Conservation (phyloP, 768 basidiomycete genomes). For the Trametes cinnabarina region DNA sequence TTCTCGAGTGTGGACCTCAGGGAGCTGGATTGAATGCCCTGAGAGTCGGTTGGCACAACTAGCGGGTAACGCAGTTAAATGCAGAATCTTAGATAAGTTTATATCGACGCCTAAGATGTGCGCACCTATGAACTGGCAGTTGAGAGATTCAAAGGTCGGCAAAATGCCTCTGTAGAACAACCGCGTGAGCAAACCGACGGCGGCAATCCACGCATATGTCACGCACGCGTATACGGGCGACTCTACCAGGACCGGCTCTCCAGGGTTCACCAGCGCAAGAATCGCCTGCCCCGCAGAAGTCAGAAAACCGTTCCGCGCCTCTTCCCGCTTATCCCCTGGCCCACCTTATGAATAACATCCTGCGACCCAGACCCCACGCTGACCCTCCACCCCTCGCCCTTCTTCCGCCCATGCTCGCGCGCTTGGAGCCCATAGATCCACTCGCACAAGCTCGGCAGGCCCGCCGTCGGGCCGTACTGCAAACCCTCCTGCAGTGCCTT, state of each 20-base stretch:
- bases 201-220: no score
- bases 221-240: conserved; percentile 76
- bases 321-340: not conserved
- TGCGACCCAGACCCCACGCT: conserved; percentile 86
- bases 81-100: no score
- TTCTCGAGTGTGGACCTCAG: conserved; percentile 65
- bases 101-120: not conserved
- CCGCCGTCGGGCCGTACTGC: conserved; percentile 79
- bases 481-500: conserved; percentile 54
- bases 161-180: conserved; percentile 56
- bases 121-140: conserved; percentile 60
- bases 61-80: not conserved
- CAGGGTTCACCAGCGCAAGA: conserved; percentile 69
- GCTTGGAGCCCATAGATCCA: conserved; percentile 79
- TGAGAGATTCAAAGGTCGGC: conserved; percentile 56
- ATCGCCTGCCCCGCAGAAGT: conserved; percentile 52
- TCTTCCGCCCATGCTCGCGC: conserved; percentile 59
- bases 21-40: conserved; percentile 63
- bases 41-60: conserved; percentile 80
- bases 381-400: conserved; percentile 66
- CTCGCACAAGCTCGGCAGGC: conserved; percentile 55
- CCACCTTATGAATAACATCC: conserved; percentile 85
- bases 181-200: not conserved
- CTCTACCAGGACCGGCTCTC: conserved; percentile 83
- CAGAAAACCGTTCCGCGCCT: not conserved